Conservation (phyloP, 2,329 filamentous ascomycete species). For the Colletotrichum shisoi region DNA sequence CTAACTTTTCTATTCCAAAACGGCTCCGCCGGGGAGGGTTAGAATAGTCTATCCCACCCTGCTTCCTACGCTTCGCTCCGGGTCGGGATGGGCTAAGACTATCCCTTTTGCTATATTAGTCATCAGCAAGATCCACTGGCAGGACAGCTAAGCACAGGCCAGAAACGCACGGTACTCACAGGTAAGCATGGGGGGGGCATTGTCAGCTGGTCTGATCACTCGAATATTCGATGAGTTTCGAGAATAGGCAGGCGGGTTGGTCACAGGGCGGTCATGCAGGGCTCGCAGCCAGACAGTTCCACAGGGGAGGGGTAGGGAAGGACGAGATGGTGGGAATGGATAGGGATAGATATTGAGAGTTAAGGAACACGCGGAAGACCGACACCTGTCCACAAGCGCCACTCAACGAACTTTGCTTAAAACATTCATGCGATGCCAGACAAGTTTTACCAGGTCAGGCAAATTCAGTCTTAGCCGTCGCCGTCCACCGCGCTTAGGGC, state of each 20-base stretch:
- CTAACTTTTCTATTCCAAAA: too few species aligned
- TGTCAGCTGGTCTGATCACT: too few species aligned
- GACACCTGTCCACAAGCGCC: neutral
- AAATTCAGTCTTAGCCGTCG: neutral
- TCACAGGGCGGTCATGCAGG: constrained; percentile 31
- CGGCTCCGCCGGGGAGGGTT: too few species aligned
- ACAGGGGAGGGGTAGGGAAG: neutral
- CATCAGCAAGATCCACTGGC: too few species aligned
- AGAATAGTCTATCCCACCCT: too few species aligned
- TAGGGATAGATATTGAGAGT: neutral
- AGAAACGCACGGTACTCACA: too few species aligned
- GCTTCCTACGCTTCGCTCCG: too few species aligned
- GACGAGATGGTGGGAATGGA: constrained; percentile 10
- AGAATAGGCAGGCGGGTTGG: constrained; percentile 10
- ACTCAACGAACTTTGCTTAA: constrained; percentile 16
- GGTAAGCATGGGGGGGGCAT: too few species aligned
- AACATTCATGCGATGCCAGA: constrained; percentile 1
- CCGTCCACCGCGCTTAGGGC: neutral
- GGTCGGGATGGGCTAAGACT: too few species aligned
- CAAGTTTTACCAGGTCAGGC: neutral
- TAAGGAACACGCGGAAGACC: neutral
- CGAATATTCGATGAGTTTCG: too few species aligned
- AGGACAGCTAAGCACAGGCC: too few species aligned
- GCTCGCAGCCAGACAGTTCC: constrained; percentile 10
- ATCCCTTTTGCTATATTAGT: too few species aligned